Evolutionary conservation across 2,329 filamentous ascomycete species (phyloP), one percentile per base, ranked within the genome.

Genomic region (Diaporthe citrichinensis): DNA sequence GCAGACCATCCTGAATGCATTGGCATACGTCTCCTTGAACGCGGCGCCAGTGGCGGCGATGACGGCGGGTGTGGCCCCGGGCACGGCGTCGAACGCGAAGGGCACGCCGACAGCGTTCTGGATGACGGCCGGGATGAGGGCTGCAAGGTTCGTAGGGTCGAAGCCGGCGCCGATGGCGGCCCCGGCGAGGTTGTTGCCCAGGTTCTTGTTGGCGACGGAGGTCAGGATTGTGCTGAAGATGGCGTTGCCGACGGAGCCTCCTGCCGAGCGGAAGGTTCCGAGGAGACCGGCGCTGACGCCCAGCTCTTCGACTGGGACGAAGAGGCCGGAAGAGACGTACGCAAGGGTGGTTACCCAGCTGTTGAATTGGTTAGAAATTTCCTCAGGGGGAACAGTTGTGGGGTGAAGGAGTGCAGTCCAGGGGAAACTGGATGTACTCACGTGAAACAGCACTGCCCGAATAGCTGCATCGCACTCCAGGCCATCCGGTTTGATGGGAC

Each of bases 141-240:
- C 76, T 0, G 46, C 39, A 0, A 84, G 53, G 9, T 79, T 74
- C 0, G 77, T 53, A 0, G 79, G 74, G 14, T 78, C 61, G 53
- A 81, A 80, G 2, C 82, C 82, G 4, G 78, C 78, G 7, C 67
- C 61, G 10, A 82, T 44, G 31, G 83, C 83, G 0, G 81, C 81
- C 7, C 57, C 65, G 9, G 79, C 78, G 49, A 85, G 79, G 9
- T 80, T 78, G 6, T 76, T 71, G 3, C 76, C 80, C 1, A 84
- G 78, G 53, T 81, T 74, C 34, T 77, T 78, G 75, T 81, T 80
- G 44, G 81, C 77, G 23, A 80, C 78, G n/a, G 78, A 79, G 46
- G 78, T 83, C 61, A 81, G 73, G 71, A 84, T 81, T 10, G 81
- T 81, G 23, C 79, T 79, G 79, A 83, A 84, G 71, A 84, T 79